Percentiles rank a stretch among this genome's conserved stretches.
phyloP scores from a whole-genome alignment of 2,329 filamentous ascomycete species.

The Fusarium udum region DNA sequence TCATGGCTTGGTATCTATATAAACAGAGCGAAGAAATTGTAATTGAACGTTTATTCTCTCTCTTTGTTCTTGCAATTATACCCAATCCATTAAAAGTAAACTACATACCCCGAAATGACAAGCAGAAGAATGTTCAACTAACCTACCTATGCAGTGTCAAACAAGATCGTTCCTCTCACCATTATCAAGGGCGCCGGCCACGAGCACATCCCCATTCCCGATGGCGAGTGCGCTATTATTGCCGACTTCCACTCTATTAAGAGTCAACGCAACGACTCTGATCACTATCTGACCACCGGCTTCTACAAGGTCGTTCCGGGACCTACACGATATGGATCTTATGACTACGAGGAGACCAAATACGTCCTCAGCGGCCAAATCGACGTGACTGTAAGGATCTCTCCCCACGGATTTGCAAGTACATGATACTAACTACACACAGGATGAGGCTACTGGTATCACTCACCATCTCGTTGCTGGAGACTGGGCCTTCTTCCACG shows the following conservation, averaged over 20 bases:
- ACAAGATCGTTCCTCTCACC: constrained; percentile 32
- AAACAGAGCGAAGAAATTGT: neutral
- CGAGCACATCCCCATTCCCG: constrained; percentile 24
- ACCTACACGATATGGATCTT: constrained; percentile 25
- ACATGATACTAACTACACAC: neutral
- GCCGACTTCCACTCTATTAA: constrained; percentile 28
- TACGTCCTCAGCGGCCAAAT: constrained; percentile 31
- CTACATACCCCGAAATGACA: neutral
- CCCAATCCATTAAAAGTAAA: neutral
- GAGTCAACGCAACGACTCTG: constrained; percentile 1
- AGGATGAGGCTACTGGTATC: constrained; percentile 30
- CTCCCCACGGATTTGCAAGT: fast-evolving
- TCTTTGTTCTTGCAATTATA: neutral
- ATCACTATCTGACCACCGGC: constrained; percentile 19
- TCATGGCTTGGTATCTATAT: neutral
- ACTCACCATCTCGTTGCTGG: constrained; percentile 32
- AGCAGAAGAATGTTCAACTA: neutral
- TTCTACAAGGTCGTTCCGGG: constrained; percentile 32
- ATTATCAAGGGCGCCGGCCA: constrained; percentile 33
- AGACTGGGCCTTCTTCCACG: constrained; percentile 34
- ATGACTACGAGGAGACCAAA: constrained; percentile 32
- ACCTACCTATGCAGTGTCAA: constrained; percentile 4
- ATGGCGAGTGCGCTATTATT: constrained; percentile 22
- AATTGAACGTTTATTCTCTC: fast-evolving
- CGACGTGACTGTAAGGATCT: constrained; percentile 8